A percentile compares a stretch with the other conserved stretches of the same genome.
Conservation (phyloP, 805 yeast genomes). For the Hemisphaericaspora nanyangensis region DNA sequence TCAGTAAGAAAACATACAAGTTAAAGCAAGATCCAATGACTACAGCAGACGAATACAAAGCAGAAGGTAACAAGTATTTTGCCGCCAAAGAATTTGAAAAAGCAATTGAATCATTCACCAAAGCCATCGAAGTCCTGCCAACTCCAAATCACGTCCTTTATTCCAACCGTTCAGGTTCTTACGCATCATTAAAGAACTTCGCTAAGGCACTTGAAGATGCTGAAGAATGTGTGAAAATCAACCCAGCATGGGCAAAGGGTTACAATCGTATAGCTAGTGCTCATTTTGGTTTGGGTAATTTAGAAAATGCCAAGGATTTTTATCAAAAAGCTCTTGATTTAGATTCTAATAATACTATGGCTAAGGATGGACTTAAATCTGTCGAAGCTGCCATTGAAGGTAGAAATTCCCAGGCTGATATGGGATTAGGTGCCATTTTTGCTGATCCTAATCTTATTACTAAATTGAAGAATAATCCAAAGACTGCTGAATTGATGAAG, state of each 20-base stretch:
- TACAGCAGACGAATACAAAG: slow-evolving; percentile 77
- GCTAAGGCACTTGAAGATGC: slow-evolving; percentile 81
- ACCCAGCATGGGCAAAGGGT: slow-evolving; percentile 92
- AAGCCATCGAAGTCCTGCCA: slow-evolving; percentile 82
- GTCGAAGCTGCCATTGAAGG: slow-evolving; percentile 59
- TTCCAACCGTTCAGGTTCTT: slow-evolving; percentile 92
- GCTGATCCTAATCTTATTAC: slow-evolving; percentile 74
- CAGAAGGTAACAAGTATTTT: slow-evolving; percentile 91
- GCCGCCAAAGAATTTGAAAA: slow-evolving; percentile 77
- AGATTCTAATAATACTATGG: slow-evolving; percentile 81
- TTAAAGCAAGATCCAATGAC: too few relatives aligned
- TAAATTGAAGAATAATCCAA: slow-evolving; percentile 77
- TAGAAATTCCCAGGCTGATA: slow-evolving; percentile 56
- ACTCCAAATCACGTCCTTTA: slow-evolving; percentile 87
- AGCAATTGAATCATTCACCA: slow-evolving; percentile 77
- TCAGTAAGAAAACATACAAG: too few relatives aligned
- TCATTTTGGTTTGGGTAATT: slow-evolving; percentile 75
- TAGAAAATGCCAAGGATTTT: slow-evolving; percentile 66
- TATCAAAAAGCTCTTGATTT: slow-evolving; percentile 78
- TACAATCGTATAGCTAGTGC: slow-evolving; percentile 94
- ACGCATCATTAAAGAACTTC: slow-evolving; percentile 75
- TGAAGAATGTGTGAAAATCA: slow-evolving; percentile 72
- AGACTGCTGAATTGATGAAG: slow-evolving; percentile 79
- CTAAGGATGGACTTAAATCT: slow-evolving; percentile 72
- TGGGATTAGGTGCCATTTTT: slow-evolving; percentile 76